Base-by-base conservation (phyloP, 768 basidiomycete species). In the Pleurotus tuoliensis region DNA sequence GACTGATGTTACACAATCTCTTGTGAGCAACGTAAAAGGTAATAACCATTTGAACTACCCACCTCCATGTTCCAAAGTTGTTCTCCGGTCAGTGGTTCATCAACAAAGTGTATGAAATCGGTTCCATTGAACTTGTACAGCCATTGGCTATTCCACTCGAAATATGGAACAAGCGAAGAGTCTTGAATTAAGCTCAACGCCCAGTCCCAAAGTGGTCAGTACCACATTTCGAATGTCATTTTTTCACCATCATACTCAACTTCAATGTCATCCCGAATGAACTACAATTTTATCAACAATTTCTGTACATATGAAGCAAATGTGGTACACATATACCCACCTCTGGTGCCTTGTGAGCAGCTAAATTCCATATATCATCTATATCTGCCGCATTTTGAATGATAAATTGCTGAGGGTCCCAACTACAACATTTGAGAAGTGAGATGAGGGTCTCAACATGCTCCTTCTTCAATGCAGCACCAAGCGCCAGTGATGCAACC, bases 41-140 rank as follows among this genome's bases (percentile, higher is more conserved):
- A 11, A 27, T 43, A 15, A 9, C 2, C 4, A 30, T 30, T 30
- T 1, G 2, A 1, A 30, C 9, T 30, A 30, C 58, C 34, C 59
- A 76, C 76, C 65, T 76, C 71, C 7, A 71, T 59, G 6, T 73
- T 56, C 73, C 73, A 77, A 61, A 69, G 73, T 2, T 22, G 30
- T 47, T 73, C 57, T 3, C 66, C 75, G 4, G 73, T 75, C 69
- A 68, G 72, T 1, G 75, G 75, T 48, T 78, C 71, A 45, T 71
- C 59, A 41, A 67, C 60, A 50, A 67, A 75, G 1, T 24, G 3
- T 7, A 48, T 44, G 0, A n/a, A n/a, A n/a, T n/a, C n/a, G n/a
- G n/a, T n/a, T n/a, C 64, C 67, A 58, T 71, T 59, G 49, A 60
- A 71, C 53, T 68, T 70, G 49, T 34, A 71, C 2, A 70, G 47